Evolutionary conservation across 208 protist species (phyloP).

Genomic region (Acanthamoeba sp.): DNA sequence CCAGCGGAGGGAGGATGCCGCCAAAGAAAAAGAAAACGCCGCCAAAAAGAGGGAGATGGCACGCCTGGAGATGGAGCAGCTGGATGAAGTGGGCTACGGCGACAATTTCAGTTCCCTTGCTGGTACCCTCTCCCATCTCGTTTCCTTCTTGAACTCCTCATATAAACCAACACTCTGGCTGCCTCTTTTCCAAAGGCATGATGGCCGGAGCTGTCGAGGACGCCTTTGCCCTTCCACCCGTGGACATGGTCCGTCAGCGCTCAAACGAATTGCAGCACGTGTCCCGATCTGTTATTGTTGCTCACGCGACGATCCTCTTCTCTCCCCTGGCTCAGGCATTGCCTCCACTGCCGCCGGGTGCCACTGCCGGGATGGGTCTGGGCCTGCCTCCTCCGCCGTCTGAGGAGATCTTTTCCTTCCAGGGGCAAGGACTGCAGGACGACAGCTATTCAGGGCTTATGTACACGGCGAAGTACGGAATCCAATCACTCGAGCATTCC

Average conservation of each 20-base stretch:
- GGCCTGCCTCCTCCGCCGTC: not conserved
- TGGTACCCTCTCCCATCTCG: not conserved
- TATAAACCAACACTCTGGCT: not conserved
- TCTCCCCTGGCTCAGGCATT: not conserved
- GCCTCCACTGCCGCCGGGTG: constrained; percentile 2
- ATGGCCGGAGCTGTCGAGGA: constrained; percentile 14
- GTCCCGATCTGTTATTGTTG: not conserved
- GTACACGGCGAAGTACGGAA: not conserved
- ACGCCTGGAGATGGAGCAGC: constrained; percentile 20
- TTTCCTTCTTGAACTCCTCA: not conserved
- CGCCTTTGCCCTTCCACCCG: constrained; percentile 55
- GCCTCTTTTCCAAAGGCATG: not conserved
- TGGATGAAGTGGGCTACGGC: constrained; percentile 51
- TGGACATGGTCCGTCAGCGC: not conserved
- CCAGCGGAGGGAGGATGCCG: not conserved
- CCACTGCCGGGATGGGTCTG: not conserved
- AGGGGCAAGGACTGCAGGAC: not conserved
- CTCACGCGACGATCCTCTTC: not conserved
- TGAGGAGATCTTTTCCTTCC: constrained; percentile 16
- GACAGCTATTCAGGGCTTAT: not conserved
- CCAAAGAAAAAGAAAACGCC: not conserved
- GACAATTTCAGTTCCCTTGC: not conserved
- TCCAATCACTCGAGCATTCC: not conserved
- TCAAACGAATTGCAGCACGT: too few relatives aligned
- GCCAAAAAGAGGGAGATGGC: not conserved